phyloP scores from a whole-genome alignment of 805 yeast species.

The Nakazawaea laoshanensis region DNA sequence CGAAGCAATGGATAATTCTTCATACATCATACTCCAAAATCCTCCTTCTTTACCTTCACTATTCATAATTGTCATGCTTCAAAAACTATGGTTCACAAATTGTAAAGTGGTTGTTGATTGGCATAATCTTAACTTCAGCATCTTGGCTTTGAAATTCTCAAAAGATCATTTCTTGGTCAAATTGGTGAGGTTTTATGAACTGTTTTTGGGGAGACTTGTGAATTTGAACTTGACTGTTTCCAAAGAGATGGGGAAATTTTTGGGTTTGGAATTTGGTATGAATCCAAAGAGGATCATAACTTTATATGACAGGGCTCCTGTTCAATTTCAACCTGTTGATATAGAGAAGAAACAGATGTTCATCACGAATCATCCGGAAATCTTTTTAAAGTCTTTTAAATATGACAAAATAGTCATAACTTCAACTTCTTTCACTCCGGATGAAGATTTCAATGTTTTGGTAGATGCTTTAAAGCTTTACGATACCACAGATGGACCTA shows the following conservation, averaged over 20 bases:
- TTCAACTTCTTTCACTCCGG: slow-evolving; percentile 93
- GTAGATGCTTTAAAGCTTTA: slow-evolving; percentile 60
- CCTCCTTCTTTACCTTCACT: slow-evolving; percentile 90
- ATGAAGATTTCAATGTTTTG: slow-evolving; percentile 74
- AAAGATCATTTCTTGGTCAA: slow-evolving; percentile 56
- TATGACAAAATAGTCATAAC: slow-evolving; percentile 60
- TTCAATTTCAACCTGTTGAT: slow-evolving; percentile 48
- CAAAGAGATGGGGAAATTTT: slow-evolving; percentile 53
- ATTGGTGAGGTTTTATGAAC: slow-evolving; percentile 56
- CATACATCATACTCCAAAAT: slow-evolving; percentile 71
- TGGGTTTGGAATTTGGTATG: slow-evolving; percentile 49
- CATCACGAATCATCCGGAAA: slow-evolving; percentile 23
- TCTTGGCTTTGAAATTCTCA: slow-evolving; percentile 57
- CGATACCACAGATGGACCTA: slow-evolving; percentile 35
- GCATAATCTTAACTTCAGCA: slow-evolving; percentile 91
- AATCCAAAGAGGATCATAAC: slow-evolving; percentile 42
- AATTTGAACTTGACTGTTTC: slow-evolving; percentile 78
- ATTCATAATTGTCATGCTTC: slow-evolving; percentile 49
- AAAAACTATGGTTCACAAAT: slow-evolving; percentile 33
- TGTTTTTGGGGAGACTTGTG: slow-evolving; percentile 51
- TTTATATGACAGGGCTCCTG: slow-evolving; percentile 81
- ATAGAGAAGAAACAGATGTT: slow-evolving; percentile 20
- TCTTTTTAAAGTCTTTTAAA: slow-evolving; percentile 21
- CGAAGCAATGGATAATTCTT: slow-evolving; percentile 44
- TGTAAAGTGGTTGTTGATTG: slow-evolving; percentile 78